Conservation (phyloP, 2,329 filamentous ascomycete genomes). For the Aureobasidium sp. region DNA sequence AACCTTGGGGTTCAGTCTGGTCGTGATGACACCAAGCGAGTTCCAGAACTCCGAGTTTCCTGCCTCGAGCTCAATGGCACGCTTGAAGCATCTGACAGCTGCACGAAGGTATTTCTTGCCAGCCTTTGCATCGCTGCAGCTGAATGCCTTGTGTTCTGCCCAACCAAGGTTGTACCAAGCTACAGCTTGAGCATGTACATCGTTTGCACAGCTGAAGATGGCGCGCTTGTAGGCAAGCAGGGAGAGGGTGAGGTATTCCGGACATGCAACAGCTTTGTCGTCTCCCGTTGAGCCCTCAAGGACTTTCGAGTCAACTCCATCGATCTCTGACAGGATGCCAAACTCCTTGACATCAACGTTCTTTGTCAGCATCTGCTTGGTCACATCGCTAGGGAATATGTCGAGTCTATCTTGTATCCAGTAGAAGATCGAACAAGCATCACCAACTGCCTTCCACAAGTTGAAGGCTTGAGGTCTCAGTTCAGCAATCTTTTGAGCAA, state of each 20-base stretch:
- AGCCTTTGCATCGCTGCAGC: conserved; percentile 49
- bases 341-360: conserved; percentile 48
- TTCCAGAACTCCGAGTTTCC: conserved; percentile 98
- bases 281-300: neutral
- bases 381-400: conserved; percentile 51
- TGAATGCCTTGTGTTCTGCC: conserved; percentile 76
- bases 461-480: conserved; percentile 70
- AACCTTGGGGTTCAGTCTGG: conserved; percentile 73
- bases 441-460: conserved; percentile 86
- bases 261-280: neutral
- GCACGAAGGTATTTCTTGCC: conserved; percentile 63
- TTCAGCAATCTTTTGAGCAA: conserved; percentile 54
- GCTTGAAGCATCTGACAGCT: conserved; percentile 84
- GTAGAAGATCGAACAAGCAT: conserved; percentile 78
- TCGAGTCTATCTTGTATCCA: conserved; percentile 60
- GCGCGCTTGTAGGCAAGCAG: conserved; percentile 81
- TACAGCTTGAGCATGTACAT: conserved; percentile 84
- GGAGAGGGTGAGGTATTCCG: conserved; percentile 8
- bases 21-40: conserved; percentile 82
- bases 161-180: conserved; percentile 95
- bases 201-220: conserved; percentile 60
- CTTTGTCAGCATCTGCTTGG: conserved; percentile 51
- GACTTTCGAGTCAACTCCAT: conserved; percentile 44
- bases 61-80: conserved; percentile 88
- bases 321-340: conserved; percentile 57